Evolutionary conservation across 2,329 filamentous ascomycete species (phyloP), one percentile per base, ranked within the genome.

Genomic region (Emergomyces orientalis): DNA sequence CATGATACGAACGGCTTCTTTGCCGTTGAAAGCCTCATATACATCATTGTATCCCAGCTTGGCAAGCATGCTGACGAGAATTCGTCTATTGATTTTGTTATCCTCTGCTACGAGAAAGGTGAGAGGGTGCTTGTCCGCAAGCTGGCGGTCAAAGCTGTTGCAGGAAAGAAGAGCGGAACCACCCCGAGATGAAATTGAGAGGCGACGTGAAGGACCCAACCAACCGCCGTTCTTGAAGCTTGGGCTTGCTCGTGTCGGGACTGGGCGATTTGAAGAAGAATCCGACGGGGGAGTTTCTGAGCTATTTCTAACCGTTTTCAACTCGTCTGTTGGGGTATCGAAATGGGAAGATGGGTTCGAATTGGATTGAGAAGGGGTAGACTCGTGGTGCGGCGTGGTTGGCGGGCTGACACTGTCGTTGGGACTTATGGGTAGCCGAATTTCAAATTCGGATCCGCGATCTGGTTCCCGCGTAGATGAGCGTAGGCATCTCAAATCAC

Each of bases 91-190:
- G 73, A 89, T 88, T 65, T 82, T 82, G 72, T 90, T 90, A 73
- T 90, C 87, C 74, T 90, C 87, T 3, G 86, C 87, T 1, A 90
- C 84, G 2, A 90, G 79, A 66, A 90, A 86, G 11, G 82, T 87
- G 9, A 89, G 78, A 0, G 87, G 87, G 64, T 84, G 79, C 67
- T 83, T 84, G 56, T 76, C 74, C 2, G 83, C 84, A 3, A 89
- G 78, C 17, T 82, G 78, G 54, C 81, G 80, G 69, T 88, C 85
- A 58, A 45, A 58, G 3, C 67, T 58, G 59, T 73, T 69, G 56
- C 67, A 37, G 11, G 60, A 32, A 25, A 34, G 60, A 45, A 47
- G 56, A n/a, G 41, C 22, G 27, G 61, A 22, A 19, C n/a, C 37
- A 25, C 60, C 37, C 17, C 60, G 43, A 3, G 47, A 43, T 19